Conservation (phyloP, 176 grass and related monocot genomes). For the Cymbopogon citratus region DNA sequence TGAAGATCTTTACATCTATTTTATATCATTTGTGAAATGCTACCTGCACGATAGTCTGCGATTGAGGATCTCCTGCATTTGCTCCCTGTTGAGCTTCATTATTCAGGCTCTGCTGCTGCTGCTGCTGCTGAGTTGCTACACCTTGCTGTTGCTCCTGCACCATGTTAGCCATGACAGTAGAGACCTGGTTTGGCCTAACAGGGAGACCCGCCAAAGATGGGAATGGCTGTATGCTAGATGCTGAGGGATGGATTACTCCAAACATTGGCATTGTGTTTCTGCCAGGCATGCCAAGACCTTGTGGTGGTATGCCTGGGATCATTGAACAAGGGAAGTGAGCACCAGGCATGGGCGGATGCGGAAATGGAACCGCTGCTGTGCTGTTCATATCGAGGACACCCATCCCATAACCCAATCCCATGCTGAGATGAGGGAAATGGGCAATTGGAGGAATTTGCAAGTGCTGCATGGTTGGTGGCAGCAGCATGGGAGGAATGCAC, state of each 20-base stretch:
- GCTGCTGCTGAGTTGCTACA: constrained; percentile 23
- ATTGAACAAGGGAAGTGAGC: constrained; percentile 27
- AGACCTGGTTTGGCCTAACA: constrained; percentile 29
- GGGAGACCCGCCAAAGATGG: constrained; percentile 28
- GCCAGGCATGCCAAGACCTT: constrained; percentile 29
- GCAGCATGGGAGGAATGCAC: constrained; percentile 51
- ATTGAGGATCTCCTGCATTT: constrained; percentile 23
- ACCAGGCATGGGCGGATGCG: constrained; percentile 32
- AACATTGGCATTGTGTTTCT: constrained; percentile 17
- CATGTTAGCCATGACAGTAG: constrained; percentile 28
- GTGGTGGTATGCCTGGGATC: constrained; percentile 28
- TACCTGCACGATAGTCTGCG: constrained; percentile 7
- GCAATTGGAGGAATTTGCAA: constrained; percentile 36
- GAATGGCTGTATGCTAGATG: constrained; percentile 13
- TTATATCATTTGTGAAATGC: not conserved
- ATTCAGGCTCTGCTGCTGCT: constrained; percentile 34
- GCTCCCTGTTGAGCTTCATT: constrained; percentile 23
- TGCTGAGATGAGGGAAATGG: constrained; percentile 43
- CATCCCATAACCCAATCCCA: constrained; percentile 60
- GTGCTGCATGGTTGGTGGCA: constrained; percentile 50
- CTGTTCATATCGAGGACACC: constrained; percentile 47
- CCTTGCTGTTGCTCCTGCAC: constrained; percentile 22
- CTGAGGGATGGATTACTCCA: constrained; percentile 28
- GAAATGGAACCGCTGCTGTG: constrained; percentile 27
- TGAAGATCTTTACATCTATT: not conserved